Evolutionary conservation across 2,329 filamentous ascomycete species (phyloP), one percentile per base, ranked within the genome.

Genomic region (Colletotrichum sp.): DNA sequence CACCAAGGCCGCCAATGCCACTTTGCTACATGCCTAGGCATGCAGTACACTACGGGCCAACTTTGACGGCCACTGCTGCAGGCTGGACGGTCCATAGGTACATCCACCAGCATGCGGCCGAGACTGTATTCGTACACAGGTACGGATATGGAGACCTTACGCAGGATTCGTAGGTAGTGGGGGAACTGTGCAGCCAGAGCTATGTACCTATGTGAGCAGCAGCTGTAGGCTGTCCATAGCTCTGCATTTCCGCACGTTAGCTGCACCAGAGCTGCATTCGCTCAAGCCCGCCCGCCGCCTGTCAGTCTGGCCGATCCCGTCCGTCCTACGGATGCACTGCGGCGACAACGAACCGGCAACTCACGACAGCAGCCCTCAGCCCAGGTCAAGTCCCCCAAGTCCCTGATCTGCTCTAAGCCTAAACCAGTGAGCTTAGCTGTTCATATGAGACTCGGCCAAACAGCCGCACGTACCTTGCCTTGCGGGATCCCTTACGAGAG

Each of bases 291-390:
- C 69, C 64, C 32, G 69, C 64, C 63, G 70, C 70, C 74, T 76
- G 74, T 73, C 74, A 73, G 24, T 76, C 64, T 73, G 57, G 70
- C 59, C 21, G 64, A 69, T 74, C 74, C 74, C 74, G 70, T 28
- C 63, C 63, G 24, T 68, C 57, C 24, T 30, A 55, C 55, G n/a
- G n/a, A 21, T 49, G 44, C 44, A 49, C 36, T 52, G 49, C 63
- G 30, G 26, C 44, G 64, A 68, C 44, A 32, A 71, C 72, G 39
- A 71, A 63, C 49, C 49, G 8, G 59, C 34, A 71, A 60, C 34
- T 52, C 24, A 24, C 15, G 24, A 49, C 62, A 24, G n/a, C 44
- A 49, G 44, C 10, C 44, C 44, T 49, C 44, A 49, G 44, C 44
- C 44, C 44, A 49, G 8, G 21, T 44, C 63, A 24, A 66, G 63